Base-by-base conservation (phyloP, 805 yeast species). In the Wickerhamiella brachini region DNA sequence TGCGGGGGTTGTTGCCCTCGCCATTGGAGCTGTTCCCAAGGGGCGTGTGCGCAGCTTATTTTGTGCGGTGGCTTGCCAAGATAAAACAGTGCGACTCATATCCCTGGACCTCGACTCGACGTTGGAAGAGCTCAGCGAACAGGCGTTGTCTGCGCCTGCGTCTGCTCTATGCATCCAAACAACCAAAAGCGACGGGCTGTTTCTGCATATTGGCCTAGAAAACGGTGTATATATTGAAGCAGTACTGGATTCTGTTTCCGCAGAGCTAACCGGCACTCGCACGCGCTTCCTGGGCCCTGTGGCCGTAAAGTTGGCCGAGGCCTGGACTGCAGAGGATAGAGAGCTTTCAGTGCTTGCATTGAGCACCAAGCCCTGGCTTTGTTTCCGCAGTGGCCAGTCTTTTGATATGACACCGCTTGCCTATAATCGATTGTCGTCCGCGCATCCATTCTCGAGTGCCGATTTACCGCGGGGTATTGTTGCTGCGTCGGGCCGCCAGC, bases 181-280 rank as follows among this genome's bases (percentile, higher is more conserved):
- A n/a, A 44, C 38, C 5, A 57, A 52, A 2, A 47, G 53, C 10
- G 46, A 46, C 8, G 42, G 39, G 15, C 53, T 68, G 2, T 72
- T 68, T 53, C 72, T 85, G 10, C 94, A 88, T 64, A 75, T 87
- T 48, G 97, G 97, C 1, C 72, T 88, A 71, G 74, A 68, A n/a
- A 85, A 80, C 63, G 97, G 97, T 20, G 78, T 89, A 1, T 86
- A 83, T 66, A 80, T 81, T 1, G 69, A 81, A 17, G 76, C 86
- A 0, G 66, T 69, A 5, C 57, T 88, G 39, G 86, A 84, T 59
- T 60, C 63, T 0, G 59, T 68, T 4, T 71, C 81, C 3, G 96
- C 95, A 2, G 72, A 78, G 20, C 62, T 83, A 13, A 68, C 76
- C 0, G 81, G 83, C 56, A 77, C 87, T 1, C 71, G 83, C 58